Conservation (phyloP, 345 rosid species). For the Hevea brasiliensis region DNA sequence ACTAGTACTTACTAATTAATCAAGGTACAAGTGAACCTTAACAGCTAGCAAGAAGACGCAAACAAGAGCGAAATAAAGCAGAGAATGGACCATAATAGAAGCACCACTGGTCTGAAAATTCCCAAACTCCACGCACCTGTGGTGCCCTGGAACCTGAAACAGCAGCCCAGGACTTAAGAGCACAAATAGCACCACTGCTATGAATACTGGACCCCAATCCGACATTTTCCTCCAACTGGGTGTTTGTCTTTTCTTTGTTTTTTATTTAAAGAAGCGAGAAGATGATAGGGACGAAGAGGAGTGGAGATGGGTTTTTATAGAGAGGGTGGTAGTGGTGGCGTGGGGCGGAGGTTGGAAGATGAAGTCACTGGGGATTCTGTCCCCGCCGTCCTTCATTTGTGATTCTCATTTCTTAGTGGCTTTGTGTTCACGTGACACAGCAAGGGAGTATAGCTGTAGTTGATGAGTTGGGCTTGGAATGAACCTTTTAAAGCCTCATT, state of each 20-base stretch:
- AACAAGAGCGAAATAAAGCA: slow-evolving; percentile 54
- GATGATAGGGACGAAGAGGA: background rate
- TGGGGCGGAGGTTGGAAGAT: slow-evolving; percentile 14
- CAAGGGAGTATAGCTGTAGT: no score
- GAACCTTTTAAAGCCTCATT: no score
- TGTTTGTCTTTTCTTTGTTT: background rate
- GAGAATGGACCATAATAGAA: slow-evolving; percentile 47
- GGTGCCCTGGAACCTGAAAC: slow-evolving; percentile 57
- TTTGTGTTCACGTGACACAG: no score
- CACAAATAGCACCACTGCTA: slow-evolving; percentile 50
- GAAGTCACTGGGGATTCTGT: slow-evolving; percentile 21
- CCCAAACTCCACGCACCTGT: slow-evolving; percentile 47
- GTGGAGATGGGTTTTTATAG: background rate
- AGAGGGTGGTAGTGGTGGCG: background rate
- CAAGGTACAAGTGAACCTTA: slow-evolving; percentile 51
- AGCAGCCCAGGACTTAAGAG: slow-evolving; percentile 54
- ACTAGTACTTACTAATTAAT: slow-evolving; percentile 23
- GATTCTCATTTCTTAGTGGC: background rate
- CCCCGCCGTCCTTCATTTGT: background rate
- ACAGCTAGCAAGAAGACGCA: slow-evolving; percentile 52
- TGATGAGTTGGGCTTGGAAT: no score
- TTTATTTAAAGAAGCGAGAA: background rate
- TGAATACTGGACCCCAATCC: slow-evolving; percentile 64
- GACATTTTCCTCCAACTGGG: slow-evolving; percentile 30
- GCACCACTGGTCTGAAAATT: slow-evolving; percentile 59